These are phyloP conservation scores for Samsoniella hepiali DNA, from an alignment of 2,329 filamentous ascomycete species.

Conservation along the genomic window DNA sequence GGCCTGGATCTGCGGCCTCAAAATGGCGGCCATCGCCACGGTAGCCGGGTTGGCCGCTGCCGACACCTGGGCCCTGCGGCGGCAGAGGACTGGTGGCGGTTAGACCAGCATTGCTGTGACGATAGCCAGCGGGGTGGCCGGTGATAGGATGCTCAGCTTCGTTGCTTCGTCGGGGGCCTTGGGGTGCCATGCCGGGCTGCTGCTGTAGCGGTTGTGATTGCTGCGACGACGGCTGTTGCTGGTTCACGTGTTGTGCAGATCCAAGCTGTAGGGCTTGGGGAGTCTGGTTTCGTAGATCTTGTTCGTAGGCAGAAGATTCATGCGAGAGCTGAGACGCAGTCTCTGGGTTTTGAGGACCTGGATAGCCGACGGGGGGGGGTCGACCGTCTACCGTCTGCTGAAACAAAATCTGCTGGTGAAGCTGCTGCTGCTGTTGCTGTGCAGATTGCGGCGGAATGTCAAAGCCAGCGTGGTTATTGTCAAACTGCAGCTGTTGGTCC, in stretches of 20 bases:
- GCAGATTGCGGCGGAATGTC: conserved; percentile 21
- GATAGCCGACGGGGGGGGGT: conserved; percentile 19
- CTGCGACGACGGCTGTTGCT: conserved; percentile 44
- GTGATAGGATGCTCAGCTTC: conserved; percentile 47
- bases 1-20: conserved; percentile 48
- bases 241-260: conserved; percentile 25
- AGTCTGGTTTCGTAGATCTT: conserved; percentile 30
- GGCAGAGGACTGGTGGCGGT: conserved; percentile 44
- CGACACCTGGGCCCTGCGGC: conserved; percentile 34
- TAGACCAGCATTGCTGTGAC: conserved; percentile 46
- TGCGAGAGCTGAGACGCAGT: conserved; percentile 61
- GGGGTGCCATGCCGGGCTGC: conserved; percentile 46
- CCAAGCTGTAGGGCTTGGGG: conserved; percentile 13
- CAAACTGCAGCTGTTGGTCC: conserved; percentile 31
- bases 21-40: conserved; percentile 42
- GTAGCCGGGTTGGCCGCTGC: conserved; percentile 34
- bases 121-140: conserved; percentile 50
- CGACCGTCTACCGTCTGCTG: conserved; percentile 15
- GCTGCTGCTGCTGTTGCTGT: conserved; percentile 35
- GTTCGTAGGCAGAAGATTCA: conserved; percentile 55
- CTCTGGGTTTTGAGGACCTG: conserved; percentile 48
- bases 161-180: conserved; percentile 43
- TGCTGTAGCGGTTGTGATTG: conserved; percentile 30
- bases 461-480: conserved; percentile 15
- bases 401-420: conserved; percentile 17